Percentiles rank a stretch among this genome's conserved stretches.
Conservation (phyloP, 1,284 basidiomycete genomes). For the Earliella scabrosa region DNA sequence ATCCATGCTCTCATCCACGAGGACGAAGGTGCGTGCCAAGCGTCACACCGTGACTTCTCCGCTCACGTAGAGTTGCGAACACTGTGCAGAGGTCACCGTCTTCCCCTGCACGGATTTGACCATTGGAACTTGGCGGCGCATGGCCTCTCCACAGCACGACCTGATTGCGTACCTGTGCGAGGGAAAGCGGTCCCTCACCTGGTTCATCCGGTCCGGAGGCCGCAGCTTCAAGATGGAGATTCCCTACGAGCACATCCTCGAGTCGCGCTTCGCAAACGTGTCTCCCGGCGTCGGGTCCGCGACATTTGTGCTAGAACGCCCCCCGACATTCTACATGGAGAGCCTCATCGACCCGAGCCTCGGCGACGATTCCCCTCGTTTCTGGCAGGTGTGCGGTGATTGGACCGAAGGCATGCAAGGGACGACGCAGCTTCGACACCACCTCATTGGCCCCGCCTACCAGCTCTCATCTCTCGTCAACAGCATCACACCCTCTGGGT, state of each 20-base stretch:
- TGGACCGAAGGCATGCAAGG: constrained; percentile 82
- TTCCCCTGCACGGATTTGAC: constrained; percentile 76
- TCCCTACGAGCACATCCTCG: constrained; percentile 64
- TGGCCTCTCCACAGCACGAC: constrained; percentile 65
- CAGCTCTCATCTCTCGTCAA: constrained; percentile 64
- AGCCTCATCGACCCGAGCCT: constrained; percentile 38
- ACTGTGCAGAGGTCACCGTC: constrained; percentile 62
- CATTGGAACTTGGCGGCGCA: constrained; percentile 78
- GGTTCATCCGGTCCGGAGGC: constrained; percentile 77
- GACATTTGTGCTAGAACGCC: constrained; percentile 63
- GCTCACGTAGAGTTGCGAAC: constrained; percentile 3
- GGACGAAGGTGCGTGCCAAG: constrained; percentile 51
- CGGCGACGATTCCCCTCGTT: constrained; percentile 41
- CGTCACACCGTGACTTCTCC: background rate
- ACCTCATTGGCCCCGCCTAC: constrained; percentile 65
- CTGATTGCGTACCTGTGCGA: constrained; percentile 78
- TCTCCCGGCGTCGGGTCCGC: constrained; percentile 62
- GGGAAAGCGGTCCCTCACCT: constrained; percentile 63
- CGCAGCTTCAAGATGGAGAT: constrained; percentile 84
- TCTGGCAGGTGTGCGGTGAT: constrained; percentile 71
- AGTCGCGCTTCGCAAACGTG: constrained; percentile 59
- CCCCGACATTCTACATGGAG: constrained; percentile 73
- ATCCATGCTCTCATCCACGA: constrained; percentile 72
- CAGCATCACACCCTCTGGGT: constrained; percentile 45
- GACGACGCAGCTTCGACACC: constrained; percentile 64